These are phyloP conservation scores for Ceratobasidium sp. DNA, from an alignment of 1,284 basidiomycete species.

Conservation along the genomic window DNA sequence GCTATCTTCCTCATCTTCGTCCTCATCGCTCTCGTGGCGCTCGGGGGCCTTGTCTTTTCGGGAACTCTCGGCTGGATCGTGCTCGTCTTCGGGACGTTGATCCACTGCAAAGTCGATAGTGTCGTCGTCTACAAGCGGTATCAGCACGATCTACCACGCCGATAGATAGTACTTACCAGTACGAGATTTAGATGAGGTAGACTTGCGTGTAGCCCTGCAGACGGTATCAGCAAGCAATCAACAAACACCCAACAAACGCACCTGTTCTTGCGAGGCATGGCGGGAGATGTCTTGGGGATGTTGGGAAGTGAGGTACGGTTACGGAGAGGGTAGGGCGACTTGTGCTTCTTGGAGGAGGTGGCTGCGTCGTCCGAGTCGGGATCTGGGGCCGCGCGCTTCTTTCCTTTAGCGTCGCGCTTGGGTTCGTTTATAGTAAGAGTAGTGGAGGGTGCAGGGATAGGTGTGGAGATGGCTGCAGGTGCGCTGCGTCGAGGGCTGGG, in stretches of 20 bases:
- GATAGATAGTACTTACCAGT: neutral
- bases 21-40: conserved; percentile 56
- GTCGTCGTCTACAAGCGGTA: conserved; percentile 25
- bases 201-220: conserved; percentile 32
- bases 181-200: conserved; percentile 24
- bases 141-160: neutral
- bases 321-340: conserved; percentile 32
- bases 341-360: conserved; percentile 34
- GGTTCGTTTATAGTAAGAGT: conserved; percentile 73
- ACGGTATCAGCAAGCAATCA: neutral
- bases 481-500: conserved; percentile 21
- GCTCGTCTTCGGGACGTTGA: conserved; percentile 18
- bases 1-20: conserved; percentile 63
- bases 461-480: neutral
- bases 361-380: conserved; percentile 66
- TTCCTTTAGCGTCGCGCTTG: conserved; percentile 65
- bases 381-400: conserved; percentile 84
- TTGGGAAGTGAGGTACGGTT: conserved; percentile 43
- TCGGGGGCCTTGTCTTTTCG: conserved; percentile 56
- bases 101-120: conserved; percentile 23
- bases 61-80: conserved; percentile 28
- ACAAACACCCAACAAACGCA: neutral
- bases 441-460: conserved; percentile 57
- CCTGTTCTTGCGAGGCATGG: conserved; percentile 38
- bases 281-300: conserved; percentile 20